Evolutionary conservation across 192 early-diverging fungal genomes (phyloP), one percentile per base, ranked within the genome.

Genomic region (Ambispora gerdemannii): DNA sequence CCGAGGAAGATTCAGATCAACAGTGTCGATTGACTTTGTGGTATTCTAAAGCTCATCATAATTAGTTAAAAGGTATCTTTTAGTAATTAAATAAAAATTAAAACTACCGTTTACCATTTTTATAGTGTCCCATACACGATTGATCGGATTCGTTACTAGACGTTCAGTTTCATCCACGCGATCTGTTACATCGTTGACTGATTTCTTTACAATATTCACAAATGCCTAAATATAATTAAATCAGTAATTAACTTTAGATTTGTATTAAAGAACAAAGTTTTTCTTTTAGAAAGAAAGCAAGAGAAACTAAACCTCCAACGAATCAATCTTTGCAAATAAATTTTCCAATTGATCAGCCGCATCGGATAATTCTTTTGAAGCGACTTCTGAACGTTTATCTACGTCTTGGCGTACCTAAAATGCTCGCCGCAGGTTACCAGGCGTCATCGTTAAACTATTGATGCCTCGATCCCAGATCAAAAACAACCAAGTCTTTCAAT

Each of bases 81-180:
- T 67, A 33, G 22, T 53, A 6, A 32, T 17, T 34, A 20, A 35
- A 20, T 30, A 3, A 36, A 24, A 20, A 28, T 27, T 10, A 17
- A 30, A 19, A 31, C 3, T 50, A 3, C n/a, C 20, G 25, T 31
- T 35, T 36, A 69, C 67, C 47, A 69, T 7, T 56, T 56, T 69
- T 38, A 69, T 22, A 33, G 67, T 56, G 6, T 69, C 67, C 31
- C 32, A 35, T 3, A 69, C 67, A 25, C 50, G 67, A 69, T 55
- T 69, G 32, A 69, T 69, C 10, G 67, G 67, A 69, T 56, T 69
- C 4, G 52, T 69, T 28, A 69, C 28, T n/a, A 56, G 50, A 32
- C 32, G 19, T 38, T 69, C 67, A 22, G 67, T 30, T 55, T 53
- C 52, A n/a, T 53, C 52, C 22, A 69, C 67, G 36, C 67, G 67